Evolutionary conservation across 768 basidiomycete genomes (phyloP).

Genomic region (Tricholoma sp.): DNA sequence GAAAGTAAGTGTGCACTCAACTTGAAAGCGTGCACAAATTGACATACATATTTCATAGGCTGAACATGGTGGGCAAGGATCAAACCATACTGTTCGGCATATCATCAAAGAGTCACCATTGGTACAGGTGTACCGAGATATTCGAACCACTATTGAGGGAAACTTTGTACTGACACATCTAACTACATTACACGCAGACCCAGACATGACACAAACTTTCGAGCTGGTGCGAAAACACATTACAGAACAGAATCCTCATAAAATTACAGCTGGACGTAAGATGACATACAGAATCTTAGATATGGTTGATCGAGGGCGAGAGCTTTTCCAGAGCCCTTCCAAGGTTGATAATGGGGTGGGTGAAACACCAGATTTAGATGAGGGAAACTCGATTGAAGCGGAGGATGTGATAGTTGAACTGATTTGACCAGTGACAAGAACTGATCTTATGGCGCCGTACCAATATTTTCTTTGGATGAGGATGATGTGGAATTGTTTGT

Average conservation of each 20-base stretch:
- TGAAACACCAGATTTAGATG: no score
- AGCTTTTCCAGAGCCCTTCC: no score
- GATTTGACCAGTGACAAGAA: no score
- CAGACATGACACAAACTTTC: constrained; percentile 22
- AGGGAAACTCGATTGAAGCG: no score
- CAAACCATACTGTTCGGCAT: constrained; percentile 22
- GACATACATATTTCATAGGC: neutral
- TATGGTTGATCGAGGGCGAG: neutral
- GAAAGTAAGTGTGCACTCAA: constrained; percentile 21
- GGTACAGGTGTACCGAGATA: constrained; percentile 19
- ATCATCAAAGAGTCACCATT: constrained; percentile 29
- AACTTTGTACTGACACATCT: constrained; percentile 18
- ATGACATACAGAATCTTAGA: neutral
- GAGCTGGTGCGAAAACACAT: constrained; percentile 5
- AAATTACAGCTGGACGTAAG: neutral
- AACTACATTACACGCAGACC: constrained; percentile 18
- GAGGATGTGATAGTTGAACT: no score
- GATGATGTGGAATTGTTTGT: no score
- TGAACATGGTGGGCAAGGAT: constrained; percentile 23
- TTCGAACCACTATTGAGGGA: constrained; percentile 13
- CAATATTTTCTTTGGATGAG: no score
- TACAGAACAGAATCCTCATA: neutral
- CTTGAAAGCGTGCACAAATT: neutral
- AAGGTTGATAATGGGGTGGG: no score
- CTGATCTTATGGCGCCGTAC: no score